Evolutionary conservation across 2,329 filamentous ascomycete genomes (phyloP).

Genomic region (Colletotrichum endophyticum): DNA sequence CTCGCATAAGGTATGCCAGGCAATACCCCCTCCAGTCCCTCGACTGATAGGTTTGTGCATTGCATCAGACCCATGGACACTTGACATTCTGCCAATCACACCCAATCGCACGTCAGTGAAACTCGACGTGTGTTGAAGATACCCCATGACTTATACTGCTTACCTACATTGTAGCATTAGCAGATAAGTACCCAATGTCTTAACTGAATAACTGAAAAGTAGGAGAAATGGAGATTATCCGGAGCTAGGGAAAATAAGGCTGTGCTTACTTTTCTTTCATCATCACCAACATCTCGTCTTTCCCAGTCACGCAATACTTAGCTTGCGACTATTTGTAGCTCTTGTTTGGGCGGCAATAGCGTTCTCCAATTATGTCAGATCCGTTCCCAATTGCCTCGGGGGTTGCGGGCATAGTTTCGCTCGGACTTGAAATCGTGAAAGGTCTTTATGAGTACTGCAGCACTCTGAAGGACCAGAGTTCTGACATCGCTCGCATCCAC

Average conservation of each 20-base stretch:
- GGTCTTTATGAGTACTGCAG: slow-evolving; percentile 36
- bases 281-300: too few relatives aligned
- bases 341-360: neutral
- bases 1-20: neutral
- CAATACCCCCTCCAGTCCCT: too few relatives aligned
- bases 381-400: slow-evolving; percentile 25
- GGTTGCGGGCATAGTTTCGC: slow-evolving; percentile 36
- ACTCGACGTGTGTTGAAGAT: accelerated
- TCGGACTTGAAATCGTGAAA: slow-evolving; percentile 38
- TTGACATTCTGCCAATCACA: neutral
- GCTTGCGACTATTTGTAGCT: too few relatives aligned
- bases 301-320: too few relatives aligned
- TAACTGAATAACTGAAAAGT: too few relatives aligned
- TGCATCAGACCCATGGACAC: accelerated
- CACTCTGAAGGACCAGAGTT: slow-evolving; percentile 27
- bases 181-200: too few relatives aligned
- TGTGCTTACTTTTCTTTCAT: too few relatives aligned
- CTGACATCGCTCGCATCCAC: slow-evolving; percentile 29
- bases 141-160: accelerated
- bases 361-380: neutral
- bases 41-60: neutral
- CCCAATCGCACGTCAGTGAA: neutral
- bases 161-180: neutral
- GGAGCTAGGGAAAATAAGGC: too few relatives aligned
- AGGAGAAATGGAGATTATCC: too few relatives aligned